Base-by-base conservation (phyloP, 805 yeast genomes). In the Saccharomycopsis sp. region DNA sequence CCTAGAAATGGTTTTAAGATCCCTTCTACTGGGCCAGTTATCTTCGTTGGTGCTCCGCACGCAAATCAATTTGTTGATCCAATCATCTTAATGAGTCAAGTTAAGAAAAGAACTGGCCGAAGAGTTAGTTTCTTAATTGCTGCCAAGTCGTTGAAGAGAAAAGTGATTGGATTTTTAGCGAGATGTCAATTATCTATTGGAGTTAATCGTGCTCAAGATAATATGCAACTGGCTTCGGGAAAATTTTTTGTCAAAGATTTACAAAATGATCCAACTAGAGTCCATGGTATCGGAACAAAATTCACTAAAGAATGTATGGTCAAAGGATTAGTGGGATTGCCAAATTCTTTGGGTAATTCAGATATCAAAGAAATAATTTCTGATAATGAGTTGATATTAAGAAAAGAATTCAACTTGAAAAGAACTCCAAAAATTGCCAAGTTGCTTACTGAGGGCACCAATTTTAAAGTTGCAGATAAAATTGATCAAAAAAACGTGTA, bases 31-130 rank as follows among this genome's bases (percentile, higher is more conserved):
- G 52, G 52, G 14, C 53, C 53, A 11, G 48, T 50, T 11, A 82
- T 90, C 44, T 82, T 93, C 53, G 97, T 93, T 29, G 95, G 90
- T 4, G 98, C 97, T 1, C 97, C 97, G 1, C 98, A 90, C 65
- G 95, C 96, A 14, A 86, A 86, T 58, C 95, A 86, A 56, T 85
- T 84, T 51, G 79, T 83, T 27, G 85, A 79, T 53, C 90, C 93
- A 1, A 76, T 89, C 40, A 73, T 93, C 41, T 68, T 93, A 38
- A 81, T 86, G 84, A 81, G 84, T 38, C 90, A 84, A 58, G 90
- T 85, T 21, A 75, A 79, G 54, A 67, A 68, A 41, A 78, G 77
- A 46, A 72, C 83, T 1, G 73, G 78, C 5, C 70, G 96, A 50
- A 67, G 90, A 34, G 74, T 85, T 13, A 76, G 87, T 17, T 88